Evolutionary conservation across 129 eudicot species (phyloP).

Genomic region (Flaveria sonorensis): DNA sequence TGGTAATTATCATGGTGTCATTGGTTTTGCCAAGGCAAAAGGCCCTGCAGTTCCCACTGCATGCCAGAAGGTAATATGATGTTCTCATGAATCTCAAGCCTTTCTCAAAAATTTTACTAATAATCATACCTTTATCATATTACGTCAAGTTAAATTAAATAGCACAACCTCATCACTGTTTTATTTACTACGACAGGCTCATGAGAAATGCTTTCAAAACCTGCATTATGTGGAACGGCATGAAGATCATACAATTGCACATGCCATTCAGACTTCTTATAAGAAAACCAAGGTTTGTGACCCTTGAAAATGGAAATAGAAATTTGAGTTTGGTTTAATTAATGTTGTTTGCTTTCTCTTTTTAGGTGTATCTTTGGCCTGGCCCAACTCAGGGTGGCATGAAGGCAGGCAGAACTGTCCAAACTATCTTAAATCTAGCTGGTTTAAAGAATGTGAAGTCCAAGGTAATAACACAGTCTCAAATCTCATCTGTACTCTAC

Average conservation of each 20-base stretch:
- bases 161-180: not conserved
- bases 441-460: constrained; percentile 92
- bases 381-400: constrained; percentile 79
- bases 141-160: not conserved
- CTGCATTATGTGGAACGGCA: constrained; percentile 87
- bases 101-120: not conserved
- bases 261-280: constrained; percentile 80
- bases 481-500: no score
- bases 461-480: constrained; percentile 51
- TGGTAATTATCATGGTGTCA: constrained; percentile 87
- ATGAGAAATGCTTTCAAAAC: constrained; percentile 85
- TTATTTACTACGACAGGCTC: constrained; percentile 52
- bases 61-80: constrained; percentile 66
- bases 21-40: constrained; percentile 96
- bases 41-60: constrained; percentile 74
- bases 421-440: constrained; percentile 70
- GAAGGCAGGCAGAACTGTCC: constrained; percentile 87
- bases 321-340: not conserved
- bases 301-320: not conserved
- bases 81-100: not conserved
- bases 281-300: constrained; percentile 89
- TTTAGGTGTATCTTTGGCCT: constrained; percentile 92
- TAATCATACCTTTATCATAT: not conserved
- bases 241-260: constrained; percentile 98
- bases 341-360: not conserved